Base-by-base conservation (phyloP, 495 filamentous ascomycete species). In the Aspergillus olivimuriae region DNA sequence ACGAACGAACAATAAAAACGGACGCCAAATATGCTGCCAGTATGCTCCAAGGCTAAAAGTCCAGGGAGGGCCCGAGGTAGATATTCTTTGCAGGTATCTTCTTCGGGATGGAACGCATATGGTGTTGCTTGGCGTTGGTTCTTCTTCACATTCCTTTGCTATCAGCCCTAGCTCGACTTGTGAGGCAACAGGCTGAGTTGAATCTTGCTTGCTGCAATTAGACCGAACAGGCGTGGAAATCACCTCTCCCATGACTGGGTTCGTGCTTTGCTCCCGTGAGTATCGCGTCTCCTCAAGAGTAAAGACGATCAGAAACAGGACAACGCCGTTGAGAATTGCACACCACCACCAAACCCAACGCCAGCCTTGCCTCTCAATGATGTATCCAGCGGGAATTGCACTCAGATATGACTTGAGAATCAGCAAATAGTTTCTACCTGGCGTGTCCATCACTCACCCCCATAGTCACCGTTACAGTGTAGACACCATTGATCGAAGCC, bases 331-430 rank as follows among this genome's bases (percentile, higher is more conserved):
- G 47, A 69, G 51, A 31, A 68, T 66, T 16, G 55, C 57, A 17
- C 51, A 54, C 56, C 60, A 68, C 66, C 63, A 69, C 55, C 64
- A 72, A 4, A 68, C 56, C 63, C 65, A 68, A 35, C 57, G 49
- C 66, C 66, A 72, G 3, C 60, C 61, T 36, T 61, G 52, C 31
- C 51, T 48, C 17, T 50, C 46, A 0, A 65, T 63, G 7, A 64
- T 60, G 35, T 58, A 58, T 4, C 68, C 66, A 11, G 64, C 57
- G 11, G 63, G 47, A 15, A 72, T 55, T 8, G 61, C 51, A 4
- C 50, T 61, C 2, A 69, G 48, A 39, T 52, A 59, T 4, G 46
- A 45, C 40, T 43, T 28, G n/a, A n/a, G n/a, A n/a, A n/a, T n/a
- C n/a, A n/a, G n/a, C n/a, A n/a, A n/a, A n/a, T n/a, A n/a, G n/a